Base-by-base conservation (phyloP, 2,329 filamentous ascomycete genomes). In the Westerdykella ornata region DNA sequence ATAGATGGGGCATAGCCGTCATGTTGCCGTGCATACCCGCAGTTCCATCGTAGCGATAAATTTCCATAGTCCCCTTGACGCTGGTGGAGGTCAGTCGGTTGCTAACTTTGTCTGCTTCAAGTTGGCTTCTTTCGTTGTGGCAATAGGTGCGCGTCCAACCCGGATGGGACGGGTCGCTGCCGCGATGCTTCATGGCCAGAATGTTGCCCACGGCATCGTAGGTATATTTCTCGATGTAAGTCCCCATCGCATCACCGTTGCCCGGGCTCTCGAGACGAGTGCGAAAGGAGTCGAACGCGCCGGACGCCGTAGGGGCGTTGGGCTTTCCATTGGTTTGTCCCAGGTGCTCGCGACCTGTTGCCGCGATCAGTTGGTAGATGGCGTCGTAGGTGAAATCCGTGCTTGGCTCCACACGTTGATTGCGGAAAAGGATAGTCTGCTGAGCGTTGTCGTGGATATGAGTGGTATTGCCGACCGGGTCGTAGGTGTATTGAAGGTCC, bases 341-440 rank as follows among this genome's bases (percentile, higher is more conserved):
- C 3, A 46, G 19, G 22, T 46, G 43, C 30, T 46, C 43, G 8
- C 43, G 35, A 4, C 43, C 43, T 7, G 13, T 43, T 17, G 43
- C 43, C 5, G 31, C 11, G 14, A 39, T 43, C n/a, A 46, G 31
- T n/a, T 20, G 40, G 35, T 43, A 43, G 18, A 37, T 4, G 8
- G 43, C 5, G 34, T 46, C 43, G 39, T 46, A 46, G 12, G 14
- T 43, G 22, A 39, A 46, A 15, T 36, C 17, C 30, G 7, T 39
- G n/a, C 4, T 35, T 13, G 55, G 50, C 1, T 49, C 44, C n/a
- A 54, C 44, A 2, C 20, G 2, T 6, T 41, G 20, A 18, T 52
- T 52, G 16, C 46, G 42, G 39, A 59, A 59, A 37, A 47, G 58
- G 11, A 53, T 34, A 2, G 44, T 47, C 34, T 58, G 42, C 28